A percentile compares a stretch with the other conserved stretches of the same genome.
These are phyloP conservation scores for Globisporangium carolinianum DNA, from an alignment of 352 stramenopile genomes.

Conservation along the genomic window DNA sequence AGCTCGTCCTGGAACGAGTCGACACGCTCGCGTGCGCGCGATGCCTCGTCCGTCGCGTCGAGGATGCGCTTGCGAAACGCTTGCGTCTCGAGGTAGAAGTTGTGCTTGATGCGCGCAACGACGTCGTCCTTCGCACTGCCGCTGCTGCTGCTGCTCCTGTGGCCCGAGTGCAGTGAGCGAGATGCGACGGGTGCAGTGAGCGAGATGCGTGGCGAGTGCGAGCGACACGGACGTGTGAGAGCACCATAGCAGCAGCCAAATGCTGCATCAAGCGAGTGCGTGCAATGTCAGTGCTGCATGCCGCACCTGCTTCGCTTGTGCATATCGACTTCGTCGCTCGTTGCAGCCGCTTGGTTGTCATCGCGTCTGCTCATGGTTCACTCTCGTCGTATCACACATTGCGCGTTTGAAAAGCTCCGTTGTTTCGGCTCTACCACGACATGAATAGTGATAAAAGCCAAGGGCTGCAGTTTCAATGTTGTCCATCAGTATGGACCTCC, in stretches of 20 bases:
- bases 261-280: no score
- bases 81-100: conserved; percentile 52
- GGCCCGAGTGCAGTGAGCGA: no score
- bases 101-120: conserved; percentile 46
- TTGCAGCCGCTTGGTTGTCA: conserved; percentile 7
- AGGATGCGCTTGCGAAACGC: conserved; percentile 31
- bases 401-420: no score
- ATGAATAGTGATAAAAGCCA: no score
- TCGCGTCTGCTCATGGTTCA: conserved; percentile 11
- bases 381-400: not conserved
- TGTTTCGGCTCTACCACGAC: no score
- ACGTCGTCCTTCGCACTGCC: conserved; percentile 10
- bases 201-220: no score
- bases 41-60: conserved; percentile 20
- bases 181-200: not conserved
- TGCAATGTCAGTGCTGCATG: no score
- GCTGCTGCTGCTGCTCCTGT: not conserved
- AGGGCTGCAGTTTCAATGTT: no score
- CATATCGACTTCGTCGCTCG: not conserved
- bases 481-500: no score
- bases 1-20: conserved; percentile 34
- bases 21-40: conserved; percentile 20
- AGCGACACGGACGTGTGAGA: no score
- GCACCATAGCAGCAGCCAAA: no score
- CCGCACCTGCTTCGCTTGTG: not conserved